Base-by-base conservation (phyloP, 495 filamentous ascomycete species). In the Aspergillus nidulans region DNA sequence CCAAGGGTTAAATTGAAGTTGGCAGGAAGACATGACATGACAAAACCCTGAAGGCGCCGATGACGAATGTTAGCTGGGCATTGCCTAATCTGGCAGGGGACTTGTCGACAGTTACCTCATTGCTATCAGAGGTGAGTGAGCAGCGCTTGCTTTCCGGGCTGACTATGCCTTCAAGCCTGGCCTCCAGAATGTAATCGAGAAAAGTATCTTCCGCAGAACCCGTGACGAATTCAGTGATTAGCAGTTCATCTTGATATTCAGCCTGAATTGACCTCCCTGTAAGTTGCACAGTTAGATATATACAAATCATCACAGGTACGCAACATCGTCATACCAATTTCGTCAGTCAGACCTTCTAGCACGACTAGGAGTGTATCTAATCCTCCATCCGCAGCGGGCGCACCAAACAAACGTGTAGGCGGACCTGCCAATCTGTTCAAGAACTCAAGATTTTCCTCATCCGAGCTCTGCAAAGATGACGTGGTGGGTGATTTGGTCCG, bases 401-500 rank as follows among this genome's bases (percentile, higher is more conserved):
- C 52, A 28, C 65, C 66, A 59, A 85, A 81, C 4, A 84, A 63
- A 7, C 60, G 56, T 39, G 46, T 55, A 44, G 67, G 68, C 16
- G 56, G 9, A 20, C 74, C 75, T n/a, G 72, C 76, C 67, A 73
- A 80, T 24, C 62, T 63, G 64, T 81, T 80, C 21, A 87, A 57
- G 38, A 68, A 63, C 23, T 75, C 57, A 54, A 85, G 55, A 13
- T 59, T 70, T 1, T 70, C 63, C n/a, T 77, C 74, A 52, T 74
- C 69, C n/a, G 62, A 55, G 46, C 63, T 59, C 43, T 73, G 70
- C 25, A 85, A 72, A 32, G 63, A 59, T 36, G 82, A 80, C 56
- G 70, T 79, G 20, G 75, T 59, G 25, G 82, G 75, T 4, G 81
- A 59, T n/a, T 76, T 74, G 52, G 80, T 63, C 61, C 81, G 73